Evolutionary conservation across 139 green algal genomes (phyloP).

Genomic region (Picochlorum sp.): DNA sequence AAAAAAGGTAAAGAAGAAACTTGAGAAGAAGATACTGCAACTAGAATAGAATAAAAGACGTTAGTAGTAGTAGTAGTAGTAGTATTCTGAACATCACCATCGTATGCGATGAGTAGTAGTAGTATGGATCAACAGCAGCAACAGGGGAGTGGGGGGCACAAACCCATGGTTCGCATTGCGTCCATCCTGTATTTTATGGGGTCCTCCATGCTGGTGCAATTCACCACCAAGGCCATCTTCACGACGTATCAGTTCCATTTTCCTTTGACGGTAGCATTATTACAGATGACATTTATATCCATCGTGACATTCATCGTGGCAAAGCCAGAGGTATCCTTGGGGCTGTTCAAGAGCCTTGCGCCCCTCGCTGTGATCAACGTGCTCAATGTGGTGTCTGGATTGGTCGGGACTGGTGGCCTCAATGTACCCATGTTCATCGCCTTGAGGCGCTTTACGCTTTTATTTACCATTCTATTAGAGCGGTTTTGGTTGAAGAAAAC

Average conservation of each 20-base stretch:
- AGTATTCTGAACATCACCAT: no score
- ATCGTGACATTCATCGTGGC: constrained; percentile 45
- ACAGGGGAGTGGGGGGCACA: background rate
- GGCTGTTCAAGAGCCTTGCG: constrained; percentile 16
- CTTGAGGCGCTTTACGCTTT: constrained; percentile 57
- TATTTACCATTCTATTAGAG: constrained; percentile 61
- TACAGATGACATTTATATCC: constrained; percentile 55
- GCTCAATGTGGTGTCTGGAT: constrained; percentile 50
- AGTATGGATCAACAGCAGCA: background rate
- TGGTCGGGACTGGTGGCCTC: constrained; percentile 56
- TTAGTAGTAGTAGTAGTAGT: no score
- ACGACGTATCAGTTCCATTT: constrained; percentile 53
- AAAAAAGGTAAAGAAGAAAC: no score
- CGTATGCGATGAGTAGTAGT: no score
- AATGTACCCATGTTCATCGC: constrained; percentile 75
- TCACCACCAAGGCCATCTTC: constrained; percentile 64
- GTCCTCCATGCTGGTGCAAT: constrained; percentile 51
- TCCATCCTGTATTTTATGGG: constrained; percentile 49
- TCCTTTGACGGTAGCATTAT: constrained; percentile 47
- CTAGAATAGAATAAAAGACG: no score
- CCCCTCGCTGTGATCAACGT: constrained; percentile 59
- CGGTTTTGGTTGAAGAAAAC: constrained; percentile 40
- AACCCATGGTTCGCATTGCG: constrained; percentile 13
- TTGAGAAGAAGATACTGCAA: no score
- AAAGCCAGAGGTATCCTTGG: constrained; percentile 29